A percentile compares a stretch with the other conserved stretches of the same genome.
These are phyloP conservation scores for Dorcoceras hygrometricum DNA, from an alignment of 257 asterid genomes.

Conservation along the genomic window DNA sequence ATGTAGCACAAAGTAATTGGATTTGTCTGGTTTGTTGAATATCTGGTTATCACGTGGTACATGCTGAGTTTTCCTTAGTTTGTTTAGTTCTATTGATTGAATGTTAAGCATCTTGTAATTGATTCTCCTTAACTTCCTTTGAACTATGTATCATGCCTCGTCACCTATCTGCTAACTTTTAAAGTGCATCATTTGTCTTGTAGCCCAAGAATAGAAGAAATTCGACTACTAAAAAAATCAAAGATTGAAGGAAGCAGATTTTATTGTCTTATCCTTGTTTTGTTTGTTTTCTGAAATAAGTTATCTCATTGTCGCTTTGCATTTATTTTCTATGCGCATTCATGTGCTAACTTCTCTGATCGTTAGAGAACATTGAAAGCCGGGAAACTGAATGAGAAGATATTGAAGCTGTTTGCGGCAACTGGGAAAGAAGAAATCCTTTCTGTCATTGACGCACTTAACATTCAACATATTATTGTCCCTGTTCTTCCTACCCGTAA, in stretches of 20 bases:
- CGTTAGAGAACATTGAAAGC: constrained; percentile 80
- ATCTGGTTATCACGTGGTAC: not conserved
- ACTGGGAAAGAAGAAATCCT: constrained; percentile 88
- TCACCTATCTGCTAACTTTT: not conserved
- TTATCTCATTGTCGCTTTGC: not conserved
- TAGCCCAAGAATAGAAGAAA: not conserved
- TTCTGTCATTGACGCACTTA: constrained; percentile 57
- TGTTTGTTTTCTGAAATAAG: not conserved
- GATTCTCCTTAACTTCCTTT: not conserved
- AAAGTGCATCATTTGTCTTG: not conserved
- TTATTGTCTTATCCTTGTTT: not conserved
- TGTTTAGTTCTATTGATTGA: not conserved
- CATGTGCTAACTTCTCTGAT: constrained; percentile 10
- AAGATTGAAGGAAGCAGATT: not conserved
- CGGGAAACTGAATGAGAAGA: constrained; percentile 89
- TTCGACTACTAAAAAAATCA: not conserved
- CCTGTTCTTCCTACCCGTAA: constrained; percentile 61
- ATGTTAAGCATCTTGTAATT: not conserved
- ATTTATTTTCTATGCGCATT: not conserved
- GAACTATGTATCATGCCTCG: not conserved
- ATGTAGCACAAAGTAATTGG: not conserved
- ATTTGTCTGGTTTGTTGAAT: not conserved
- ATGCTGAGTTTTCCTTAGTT: not conserved
- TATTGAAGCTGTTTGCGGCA: constrained; percentile 75
- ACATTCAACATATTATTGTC: constrained; percentile 53